A percentile compares a stretch with the other conserved stretches of the same genome.
These are phyloP conservation scores for Pichia nakasei DNA, from an alignment of 805 yeast species.

Conservation along the genomic window DNA sequence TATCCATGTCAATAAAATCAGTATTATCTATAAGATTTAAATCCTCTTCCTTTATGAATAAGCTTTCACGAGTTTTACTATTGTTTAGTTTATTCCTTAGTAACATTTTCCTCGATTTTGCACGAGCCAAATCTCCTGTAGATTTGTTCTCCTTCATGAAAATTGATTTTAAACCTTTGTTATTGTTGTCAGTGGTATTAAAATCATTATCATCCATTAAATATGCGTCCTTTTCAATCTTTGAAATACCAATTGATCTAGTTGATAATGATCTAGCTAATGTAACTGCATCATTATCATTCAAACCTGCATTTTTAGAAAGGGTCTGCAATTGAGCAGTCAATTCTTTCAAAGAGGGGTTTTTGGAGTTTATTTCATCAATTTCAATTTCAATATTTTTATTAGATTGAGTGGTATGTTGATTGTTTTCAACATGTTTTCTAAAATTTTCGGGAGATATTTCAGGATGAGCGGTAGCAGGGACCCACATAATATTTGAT, in stretches of 20 bases:
- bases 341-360: conserved; percentile 62
- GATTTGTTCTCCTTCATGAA: not conserved
- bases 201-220: not conserved
- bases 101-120: not conserved
- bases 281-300: conserved; percentile 73
- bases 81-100: conserved; percentile 3
- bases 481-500: conserved; percentile 69
- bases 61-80: conserved; percentile 9
- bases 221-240: conserved; percentile 37
- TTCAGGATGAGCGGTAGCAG: conserved; percentile 89
- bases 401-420: conserved; percentile 13
- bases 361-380: conserved; percentile 1
- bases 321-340: conserved; percentile 69
- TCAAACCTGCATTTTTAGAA: conserved; percentile 69
- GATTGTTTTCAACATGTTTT: conserved; percentile 51
- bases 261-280: conserved; percentile 73
- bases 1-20: conserved; percentile 1
- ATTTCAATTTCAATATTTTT: not conserved
- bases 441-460: conserved; percentile 85
- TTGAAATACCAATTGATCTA: conserved; percentile 52
- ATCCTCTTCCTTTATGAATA: conserved; percentile 8
- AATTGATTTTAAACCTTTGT: not conserved
- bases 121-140: not conserved
- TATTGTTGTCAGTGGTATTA: not conserved
- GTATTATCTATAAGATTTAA: conserved; percentile 4